Evolutionary conservation across 2,329 filamentous ascomycete species (phyloP), one percentile per base, ranked within the genome.

Genomic region (Camptophora hylomeconis): DNA sequence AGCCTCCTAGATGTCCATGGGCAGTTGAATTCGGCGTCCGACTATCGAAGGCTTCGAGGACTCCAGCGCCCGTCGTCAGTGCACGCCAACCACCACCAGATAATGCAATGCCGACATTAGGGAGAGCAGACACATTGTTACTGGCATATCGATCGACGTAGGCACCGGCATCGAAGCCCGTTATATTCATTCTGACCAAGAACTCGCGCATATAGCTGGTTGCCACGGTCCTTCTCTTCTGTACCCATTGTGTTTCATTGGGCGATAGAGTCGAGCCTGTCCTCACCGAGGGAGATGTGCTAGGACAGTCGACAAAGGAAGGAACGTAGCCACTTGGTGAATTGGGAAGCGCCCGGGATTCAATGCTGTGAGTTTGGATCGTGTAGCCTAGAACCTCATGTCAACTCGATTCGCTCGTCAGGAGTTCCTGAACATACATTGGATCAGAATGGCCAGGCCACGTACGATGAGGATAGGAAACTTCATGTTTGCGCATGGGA

Each of bases 21-120:
- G 45, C 54, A 0, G 70, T 77, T 2, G 73, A 60, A 29, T 70
- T 69, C 0, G 61, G 50, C 0, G 79, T 84, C 13, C 83, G 69
- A 44, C 55, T 68, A 51, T 92, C 83, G 40, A 82, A 84, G 1
- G 83, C 83, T 15, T 78, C 69, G 9, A 92, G 45, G 24, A 75
- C 76, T 35, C 83, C 83, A 12, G 75, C 83, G 20, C 80, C 82
- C 47, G 79, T 86, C 59, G 86, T 61, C 58, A 92, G 63, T 10
- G 83, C 82, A 31, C 83, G 67, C 49, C 87, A 92, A 18, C 83
- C 83, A 49, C 83, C 83, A 7, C 83, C 83, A 0, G 81, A 87
- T 21, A 79, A 61, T 7, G 82, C 80, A 37, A 92, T 69, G 9
- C 65, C 81, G 35, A 92, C 73, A 40, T 74, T 78, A 0, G 75